Evolutionary conservation across 805 yeast genomes (phyloP), one percentile per base, ranked within the genome.

Genomic region (Candida cerambycidarum): DNA sequence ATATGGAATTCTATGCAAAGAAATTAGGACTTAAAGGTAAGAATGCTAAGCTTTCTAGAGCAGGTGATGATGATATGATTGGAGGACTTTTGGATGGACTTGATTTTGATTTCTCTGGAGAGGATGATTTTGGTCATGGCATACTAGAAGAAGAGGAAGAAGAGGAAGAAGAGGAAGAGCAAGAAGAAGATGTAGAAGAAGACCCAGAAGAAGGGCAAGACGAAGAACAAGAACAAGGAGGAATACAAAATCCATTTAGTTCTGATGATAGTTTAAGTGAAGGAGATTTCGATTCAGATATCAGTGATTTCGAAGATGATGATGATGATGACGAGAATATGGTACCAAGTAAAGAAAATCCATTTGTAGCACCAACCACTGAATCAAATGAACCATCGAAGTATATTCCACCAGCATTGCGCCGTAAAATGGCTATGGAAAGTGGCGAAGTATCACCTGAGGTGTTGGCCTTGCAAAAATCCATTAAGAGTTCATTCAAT

Each of bases 391-490:
- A 71, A 1, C 39, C 30, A 12, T 23, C 46, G n/a, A 60, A 77
- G 47, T 92, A 93, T 57, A 67, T 92, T 12, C 98, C 99, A 1
- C 99, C 98, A 0, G 89, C 96, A 0, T 61, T 85, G 43, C 76
- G 98, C 45, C 73, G 78, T 34, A 75, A 72, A 53, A 54, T 69
- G 57, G 73, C 72, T 0, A 47, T 75, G 45, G 75, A 71, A 38
- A 55, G 56, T 3, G 54, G 52, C 0, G 62, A 55, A 3, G 54
- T 48, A 2, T 62, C 73, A 1, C 57, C 58, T 13, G 80, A 75
- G 42, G 57, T 70, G 6, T 38, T 67, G 2, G 76, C 71, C 28
- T 65, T 90, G 28, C 75, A 76, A 41, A 79, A 81, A 52, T 66
- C 79, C 4, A 75, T 90, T 37, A 93, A 89, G 55, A 90, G 97